phyloP scores from a whole-genome alignment of 2,329 filamentous ascomycete genomes.

The Cladosporium sp. region DNA sequence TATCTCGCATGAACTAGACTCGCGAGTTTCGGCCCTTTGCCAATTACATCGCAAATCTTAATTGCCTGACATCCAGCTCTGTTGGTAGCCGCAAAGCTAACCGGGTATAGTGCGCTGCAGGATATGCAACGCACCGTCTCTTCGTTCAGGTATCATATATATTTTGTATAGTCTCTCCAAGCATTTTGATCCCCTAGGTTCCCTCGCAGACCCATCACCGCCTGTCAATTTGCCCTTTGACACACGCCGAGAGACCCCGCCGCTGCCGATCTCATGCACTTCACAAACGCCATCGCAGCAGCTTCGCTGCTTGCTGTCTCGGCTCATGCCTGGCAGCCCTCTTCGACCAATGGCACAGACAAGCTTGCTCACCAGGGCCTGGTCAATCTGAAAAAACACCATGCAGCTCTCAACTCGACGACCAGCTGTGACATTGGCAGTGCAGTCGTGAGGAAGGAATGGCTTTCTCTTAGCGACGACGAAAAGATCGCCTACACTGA shows the following conservation, averaged over 20 bases:
- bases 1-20: background rate
- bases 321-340: slow-evolving; percentile 28
- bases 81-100: background rate
- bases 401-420: background rate
- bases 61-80: background rate
- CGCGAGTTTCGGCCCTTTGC: background rate
- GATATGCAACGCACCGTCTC: background rate
- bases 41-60: background rate
- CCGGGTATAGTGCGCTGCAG: background rate
- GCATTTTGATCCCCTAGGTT: background rate
- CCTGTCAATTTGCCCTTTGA: background rate
- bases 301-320: slow-evolving; percentile 18
- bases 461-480: slow-evolving; percentile 35
- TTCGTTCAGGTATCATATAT: slow-evolving; percentile 13
- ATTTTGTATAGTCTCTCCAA: background rate
- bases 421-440: slow-evolving; percentile 35
- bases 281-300: slow-evolving; percentile 4
- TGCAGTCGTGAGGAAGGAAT: slow-evolving; percentile 46
- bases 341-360: slow-evolving; percentile 32
- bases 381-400: slow-evolving; percentile 24
- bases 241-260: background rate
- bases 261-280: slow-evolving; percentile 15
- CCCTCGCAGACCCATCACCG: background rate
- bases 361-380: slow-evolving; percentile 30
- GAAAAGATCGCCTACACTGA: slow-evolving; percentile 36